Conservation (phyloP, 2,329 filamentous ascomycete species). For the Cercospora zeae-maydis region DNA sequence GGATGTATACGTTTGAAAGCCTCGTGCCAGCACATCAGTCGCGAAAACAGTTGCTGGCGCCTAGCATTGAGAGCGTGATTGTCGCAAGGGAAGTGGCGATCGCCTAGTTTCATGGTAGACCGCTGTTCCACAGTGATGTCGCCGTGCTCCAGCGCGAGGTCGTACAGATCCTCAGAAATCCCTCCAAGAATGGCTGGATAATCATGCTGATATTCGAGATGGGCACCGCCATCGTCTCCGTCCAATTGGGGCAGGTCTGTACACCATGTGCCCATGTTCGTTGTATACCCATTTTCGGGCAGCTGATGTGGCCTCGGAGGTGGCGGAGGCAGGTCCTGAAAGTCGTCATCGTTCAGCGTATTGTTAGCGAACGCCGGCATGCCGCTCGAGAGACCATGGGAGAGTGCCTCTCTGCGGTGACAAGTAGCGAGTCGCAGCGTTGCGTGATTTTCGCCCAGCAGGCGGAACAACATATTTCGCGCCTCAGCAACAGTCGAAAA, state of each 20-base stretch:
- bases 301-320: slow-evolving; percentile 3
- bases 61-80: neutral
- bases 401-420: neutral
- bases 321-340: neutral
- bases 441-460: slow-evolving; percentile 5
- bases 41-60: neutral
- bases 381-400: neutral
- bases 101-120: slow-evolving; percentile 4
- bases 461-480: slow-evolving; percentile 2
- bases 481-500: neutral
- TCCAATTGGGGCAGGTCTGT: neutral
- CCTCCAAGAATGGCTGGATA: neutral
- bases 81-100: neutral
- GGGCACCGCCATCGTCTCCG: neutral
- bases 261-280: neutral
- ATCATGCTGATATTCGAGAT: neutral
- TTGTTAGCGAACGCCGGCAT: slow-evolving; percentile 5
- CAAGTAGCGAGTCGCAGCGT: neutral
- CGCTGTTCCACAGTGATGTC: neutral
- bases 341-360: neutral
- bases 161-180: neutral
- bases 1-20: slow-evolving; percentile 3
- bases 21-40: slow-evolving; percentile 14
- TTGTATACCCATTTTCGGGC: neutral
- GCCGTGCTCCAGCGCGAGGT: neutral